phyloP scores from a whole-genome alignment of 208 protist species.

The Endotrypanum monterogeii region DNA sequence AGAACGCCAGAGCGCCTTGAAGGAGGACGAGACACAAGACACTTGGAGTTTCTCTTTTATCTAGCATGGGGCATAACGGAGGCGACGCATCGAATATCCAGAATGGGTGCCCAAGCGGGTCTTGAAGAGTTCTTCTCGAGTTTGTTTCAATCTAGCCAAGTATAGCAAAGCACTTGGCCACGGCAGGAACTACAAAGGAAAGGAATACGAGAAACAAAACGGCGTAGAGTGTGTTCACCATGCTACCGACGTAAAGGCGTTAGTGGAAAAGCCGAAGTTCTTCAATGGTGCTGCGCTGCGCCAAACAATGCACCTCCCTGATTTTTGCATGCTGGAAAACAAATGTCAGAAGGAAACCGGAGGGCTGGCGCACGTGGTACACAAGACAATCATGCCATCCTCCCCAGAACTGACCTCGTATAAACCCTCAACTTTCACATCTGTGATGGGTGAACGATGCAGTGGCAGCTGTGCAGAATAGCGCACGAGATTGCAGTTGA shows the following conservation, averaged over 20 bases:
- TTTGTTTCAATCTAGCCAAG: background rate
- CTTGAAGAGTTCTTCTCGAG: background rate
- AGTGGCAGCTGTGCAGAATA: slow-evolving; percentile 37
- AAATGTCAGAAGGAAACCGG: background rate
- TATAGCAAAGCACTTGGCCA: background rate
- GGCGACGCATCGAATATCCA: background rate
- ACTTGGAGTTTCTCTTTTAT: background rate
- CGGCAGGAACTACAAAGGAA: background rate
- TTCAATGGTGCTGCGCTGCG: no score
- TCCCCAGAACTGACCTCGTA: slow-evolving; percentile 71
- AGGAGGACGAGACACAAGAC: background rate
- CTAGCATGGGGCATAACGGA: background rate
- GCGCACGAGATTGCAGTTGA: slow-evolving; percentile 16
- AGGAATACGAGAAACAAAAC: background rate
- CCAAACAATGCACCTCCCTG: no score
- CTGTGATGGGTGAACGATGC: slow-evolving; percentile 55
- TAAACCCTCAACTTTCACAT: slow-evolving; percentile 69
- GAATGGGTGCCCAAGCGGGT: background rate
- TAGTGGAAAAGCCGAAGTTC: no score
- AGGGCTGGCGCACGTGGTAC: slow-evolving; percentile 29
- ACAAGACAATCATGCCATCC: slow-evolving; percentile 67
- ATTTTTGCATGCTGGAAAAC: no score
- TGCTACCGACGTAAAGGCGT: background rate
- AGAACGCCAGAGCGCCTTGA: background rate
- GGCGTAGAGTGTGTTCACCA: background rate